Conservation (phyloP, 495 filamentous ascomycete genomes). For the Tuber aestivum region DNA sequence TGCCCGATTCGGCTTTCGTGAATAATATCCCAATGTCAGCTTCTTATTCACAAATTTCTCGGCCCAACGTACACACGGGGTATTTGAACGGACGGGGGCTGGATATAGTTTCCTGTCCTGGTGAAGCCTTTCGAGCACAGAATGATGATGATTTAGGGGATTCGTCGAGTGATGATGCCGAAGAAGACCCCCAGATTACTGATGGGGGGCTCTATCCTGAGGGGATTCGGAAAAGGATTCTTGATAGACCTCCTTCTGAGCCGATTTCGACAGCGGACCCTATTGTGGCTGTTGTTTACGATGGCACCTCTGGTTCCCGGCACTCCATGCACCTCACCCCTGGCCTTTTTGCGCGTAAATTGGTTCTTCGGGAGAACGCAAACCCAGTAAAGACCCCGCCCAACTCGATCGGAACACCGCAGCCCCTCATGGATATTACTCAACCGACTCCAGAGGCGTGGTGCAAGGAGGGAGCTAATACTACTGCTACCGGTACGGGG, state of each 20-base stretch:
- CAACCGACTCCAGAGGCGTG: constrained; percentile 9
- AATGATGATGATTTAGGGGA: not conserved
- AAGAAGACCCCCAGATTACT: constrained; percentile 8
- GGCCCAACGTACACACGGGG: constrained; percentile 23
- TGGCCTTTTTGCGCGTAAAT: constrained; percentile 27
- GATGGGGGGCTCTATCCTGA: constrained; percentile 26
- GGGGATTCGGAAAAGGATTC: constrained; percentile 15
- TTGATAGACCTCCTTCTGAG: constrained; percentile 15
- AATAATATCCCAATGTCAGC: constrained; percentile 29
- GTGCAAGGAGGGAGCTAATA: not conserved
- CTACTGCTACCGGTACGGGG: not conserved
- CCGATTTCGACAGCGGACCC: constrained; percentile 22
- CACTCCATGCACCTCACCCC: constrained; percentile 14
- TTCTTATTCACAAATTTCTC: constrained; percentile 30
- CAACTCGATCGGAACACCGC: constrained; percentile 28
- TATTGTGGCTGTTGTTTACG: constrained; percentile 24
- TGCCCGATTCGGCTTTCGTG: constrained; percentile 28
- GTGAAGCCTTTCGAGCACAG: not conserved
- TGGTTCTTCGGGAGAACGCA: not conserved
- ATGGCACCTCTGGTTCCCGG: constrained; percentile 17
- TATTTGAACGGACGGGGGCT: not conserved
- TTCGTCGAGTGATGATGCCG: constrained; percentile 1
- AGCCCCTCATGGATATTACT: constrained; percentile 29
- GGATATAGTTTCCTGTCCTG: not conserved
- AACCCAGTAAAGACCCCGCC: constrained; percentile 18